Evolutionary conservation across 306 rosid genomes (phyloP).

Genomic region (Nissolia schottii): DNA sequence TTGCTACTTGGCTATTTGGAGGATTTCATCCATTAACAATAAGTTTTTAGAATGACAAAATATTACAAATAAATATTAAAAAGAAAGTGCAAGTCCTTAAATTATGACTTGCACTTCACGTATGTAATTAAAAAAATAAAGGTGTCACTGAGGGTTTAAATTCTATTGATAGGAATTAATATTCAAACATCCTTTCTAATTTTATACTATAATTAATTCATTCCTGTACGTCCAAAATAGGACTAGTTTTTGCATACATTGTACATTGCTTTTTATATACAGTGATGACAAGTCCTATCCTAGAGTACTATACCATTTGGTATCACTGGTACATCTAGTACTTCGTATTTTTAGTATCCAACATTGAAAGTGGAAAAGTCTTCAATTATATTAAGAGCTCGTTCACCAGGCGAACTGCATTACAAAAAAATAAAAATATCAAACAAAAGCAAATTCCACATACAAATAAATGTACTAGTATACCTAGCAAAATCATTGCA

Average conservation of each 20-base stretch:
- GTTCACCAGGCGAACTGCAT: conserved; percentile 61
- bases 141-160: neutral
- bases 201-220: neutral
- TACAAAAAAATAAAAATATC: neutral
- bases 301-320: conserved; percentile 1
- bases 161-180: neutral
- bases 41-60: no score
- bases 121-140: no score
- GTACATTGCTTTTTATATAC: conserved; percentile 16
- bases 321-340: neutral
- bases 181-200: neutral
- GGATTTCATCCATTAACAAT: no score
- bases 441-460: neutral
- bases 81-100: no score
- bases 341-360: conserved; percentile 13
- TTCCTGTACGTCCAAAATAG: conserved; percentile 19
- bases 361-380: neutral
- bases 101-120: no score
- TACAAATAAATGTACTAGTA: neutral
- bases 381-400: conserved; percentile 13
- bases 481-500: neutral
- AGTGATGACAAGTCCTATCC: conserved; percentile 18
- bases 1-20: no score
- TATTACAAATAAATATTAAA: no score
- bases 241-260: conserved; percentile 19